phyloP scores from a whole-genome alignment of 2,329 filamentous ascomycete species.

The Aspergillus novoparasiticus region DNA sequence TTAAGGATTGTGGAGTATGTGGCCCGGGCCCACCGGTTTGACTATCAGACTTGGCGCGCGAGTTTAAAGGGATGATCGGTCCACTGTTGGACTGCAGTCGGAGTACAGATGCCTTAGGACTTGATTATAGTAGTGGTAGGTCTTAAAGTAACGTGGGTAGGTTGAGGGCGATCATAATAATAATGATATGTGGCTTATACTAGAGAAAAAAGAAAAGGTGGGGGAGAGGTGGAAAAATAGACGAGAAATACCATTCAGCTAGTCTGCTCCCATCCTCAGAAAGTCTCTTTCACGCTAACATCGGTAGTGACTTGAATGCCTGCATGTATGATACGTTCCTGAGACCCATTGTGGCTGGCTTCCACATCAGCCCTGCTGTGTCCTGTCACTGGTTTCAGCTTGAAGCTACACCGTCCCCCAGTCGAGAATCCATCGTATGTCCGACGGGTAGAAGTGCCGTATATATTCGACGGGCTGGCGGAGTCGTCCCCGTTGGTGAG shows the following conservation, averaged over 20 bases:
- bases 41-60: neutral
- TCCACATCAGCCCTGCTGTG: constrained; percentile 11
- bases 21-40: neutral
- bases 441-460: constrained; percentile 14
- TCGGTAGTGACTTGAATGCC: constrained; percentile 10
- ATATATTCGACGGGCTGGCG: constrained; percentile 16
- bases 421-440: constrained; percentile 15
- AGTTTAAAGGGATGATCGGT: neutral
- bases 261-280: neutral
- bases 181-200: neutral
- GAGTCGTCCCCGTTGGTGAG: constrained; percentile 10
- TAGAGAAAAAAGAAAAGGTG: neutral
- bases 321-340: constrained; percentile 15
- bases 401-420: constrained; percentile 6
- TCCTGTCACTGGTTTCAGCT: constrained; percentile 7
- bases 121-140: no score
- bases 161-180: neutral
- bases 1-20: neutral
- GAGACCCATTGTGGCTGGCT: constrained; percentile 11
- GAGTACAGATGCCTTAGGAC: neutral
- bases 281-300: neutral
- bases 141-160: neutral
- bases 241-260: neutral
- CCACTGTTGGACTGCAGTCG: neutral
- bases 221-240: no score